Evolutionary conservation across 768 basidiomycete species (phyloP).

Genomic region (Suillus spraguei): DNA sequence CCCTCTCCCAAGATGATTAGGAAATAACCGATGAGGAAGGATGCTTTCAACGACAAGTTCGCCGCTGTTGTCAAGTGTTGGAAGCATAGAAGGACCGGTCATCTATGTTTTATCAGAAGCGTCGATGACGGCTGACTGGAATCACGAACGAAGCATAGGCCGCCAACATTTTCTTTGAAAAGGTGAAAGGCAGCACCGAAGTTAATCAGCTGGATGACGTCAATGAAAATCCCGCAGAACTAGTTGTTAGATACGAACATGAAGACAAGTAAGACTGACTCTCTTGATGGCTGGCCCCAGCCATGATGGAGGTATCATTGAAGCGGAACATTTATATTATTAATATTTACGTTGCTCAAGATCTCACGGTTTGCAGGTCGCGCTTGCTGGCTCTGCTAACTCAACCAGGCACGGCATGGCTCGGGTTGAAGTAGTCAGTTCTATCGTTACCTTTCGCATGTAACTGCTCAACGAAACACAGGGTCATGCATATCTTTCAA

Average conservation of each 20-base stretch:
- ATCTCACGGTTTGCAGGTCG: too few species aligned
- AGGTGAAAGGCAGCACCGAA: constrained; percentile 60
- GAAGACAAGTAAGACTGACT: constrained; percentile 28
- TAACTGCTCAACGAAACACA: background rate
- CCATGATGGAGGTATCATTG: constrained; percentile 21
- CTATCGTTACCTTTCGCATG: background rate
- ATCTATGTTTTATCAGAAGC: constrained; percentile 44
- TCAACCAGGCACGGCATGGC: background rate
- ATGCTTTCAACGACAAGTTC: constrained; percentile 69
- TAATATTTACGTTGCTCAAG: background rate
- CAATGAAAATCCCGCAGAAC: constrained; percentile 10
- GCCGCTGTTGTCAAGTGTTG: constrained; percentile 61
- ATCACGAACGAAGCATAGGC: constrained; percentile 49
- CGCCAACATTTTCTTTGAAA: constrained; percentile 61
- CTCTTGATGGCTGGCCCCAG: constrained; percentile 20
- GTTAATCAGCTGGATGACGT: constrained; percentile 49
- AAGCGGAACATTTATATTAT: constrained; percentile 1
- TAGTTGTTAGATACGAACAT: constrained; percentile 21
- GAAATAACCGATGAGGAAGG: constrained; percentile 53
- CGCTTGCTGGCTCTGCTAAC: background rate
- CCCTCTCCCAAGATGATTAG: constrained; percentile 61
- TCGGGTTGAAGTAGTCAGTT: background rate
- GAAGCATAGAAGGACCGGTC: constrained; percentile 79
- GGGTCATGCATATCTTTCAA: background rate
- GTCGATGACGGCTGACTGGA: constrained; percentile 3